Evolutionary conservation across 352 stramenopile genomes (phyloP).

Genomic region (Phytophthora idaei): DNA sequence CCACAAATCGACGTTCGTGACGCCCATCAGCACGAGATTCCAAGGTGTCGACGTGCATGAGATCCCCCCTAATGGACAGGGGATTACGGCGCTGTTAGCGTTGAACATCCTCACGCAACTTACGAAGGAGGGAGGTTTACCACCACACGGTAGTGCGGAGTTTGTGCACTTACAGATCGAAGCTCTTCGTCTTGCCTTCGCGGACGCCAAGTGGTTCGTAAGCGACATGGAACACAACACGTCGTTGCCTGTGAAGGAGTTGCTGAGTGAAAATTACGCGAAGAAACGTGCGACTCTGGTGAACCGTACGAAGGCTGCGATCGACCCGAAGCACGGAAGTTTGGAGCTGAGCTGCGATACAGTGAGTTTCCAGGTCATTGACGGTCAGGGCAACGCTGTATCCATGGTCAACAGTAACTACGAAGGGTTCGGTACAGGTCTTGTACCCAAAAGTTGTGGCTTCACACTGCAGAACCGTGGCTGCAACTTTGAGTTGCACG

Average conservation of each 20-base stretch:
- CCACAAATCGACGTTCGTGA: constrained; percentile 90
- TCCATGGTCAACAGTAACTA: constrained; percentile 99
- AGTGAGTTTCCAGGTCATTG: constrained; percentile 97
- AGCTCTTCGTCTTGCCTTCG: constrained; percentile 93
- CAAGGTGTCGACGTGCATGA: constrained; percentile 91
- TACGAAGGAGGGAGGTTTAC: constrained; percentile 42
- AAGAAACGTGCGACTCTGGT: constrained; percentile 56
- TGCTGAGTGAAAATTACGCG: constrained; percentile 85
- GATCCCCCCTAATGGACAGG: constrained; percentile 95
- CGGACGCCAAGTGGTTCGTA: constrained; percentile 89
- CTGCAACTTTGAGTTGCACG: constrained; percentile 91
- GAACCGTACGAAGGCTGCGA: constrained; percentile 42
- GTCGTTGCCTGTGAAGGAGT: constrained; percentile 56
- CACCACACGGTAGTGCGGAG: constrained; percentile 59
- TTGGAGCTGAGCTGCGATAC: constrained; percentile 87
- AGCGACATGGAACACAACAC: constrained; percentile 75
- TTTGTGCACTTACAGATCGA: constrained; percentile 94
- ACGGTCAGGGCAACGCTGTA: constrained; percentile 94
- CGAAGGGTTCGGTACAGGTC: constrained; percentile 95
- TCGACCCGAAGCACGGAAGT: constrained; percentile 65
- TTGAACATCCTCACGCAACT: constrained; percentile 91
- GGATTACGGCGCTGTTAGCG: constrained; percentile 95
- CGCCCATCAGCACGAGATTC: constrained; percentile 91
- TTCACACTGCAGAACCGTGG: constrained; percentile 98
- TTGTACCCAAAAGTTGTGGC: constrained; percentile 92